Evolutionary conservation across 768 basidiomycete genomes (phyloP), one percentile per base, ranked within the genome.

Genomic region (Ephemerocybe angulata): DNA sequence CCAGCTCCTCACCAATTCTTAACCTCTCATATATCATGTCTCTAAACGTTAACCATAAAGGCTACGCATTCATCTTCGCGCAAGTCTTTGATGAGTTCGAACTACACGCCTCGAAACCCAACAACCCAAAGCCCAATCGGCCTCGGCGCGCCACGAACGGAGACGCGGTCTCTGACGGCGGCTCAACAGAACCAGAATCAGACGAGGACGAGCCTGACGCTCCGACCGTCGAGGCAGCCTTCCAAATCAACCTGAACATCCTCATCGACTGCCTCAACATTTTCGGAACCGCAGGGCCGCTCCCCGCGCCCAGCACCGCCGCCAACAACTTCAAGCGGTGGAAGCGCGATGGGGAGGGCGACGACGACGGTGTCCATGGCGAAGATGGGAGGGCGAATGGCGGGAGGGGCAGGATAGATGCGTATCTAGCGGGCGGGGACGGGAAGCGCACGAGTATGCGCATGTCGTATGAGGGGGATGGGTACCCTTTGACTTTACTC

Each of bases 241-340:
- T 98, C 63, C 92, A 95, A 67, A 80, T 99, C 53, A 88, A 88
- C 2, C 81, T 99, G 35, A 81, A 84, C 65, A 87, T 86, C 3
- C 72, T 98, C 49, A 81, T 97, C 57, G 93, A 97, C 59, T 94
- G 91, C 63, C 76, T 99, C 29, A 95, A 96, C 63, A 87, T 98
- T 53, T 98, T 95, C 63, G 95, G 96, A 27, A 90, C 93, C 11
- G 90, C 88, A 1, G 77, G 81, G 12, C 68, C 75, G 35, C 64
- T 70, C 29, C 63, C 67, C 31, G 63, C 72, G 13, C 65, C 71
- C 13, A 65, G 65, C n/a, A 62, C 51, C 24, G 49, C 54, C 46
- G 54, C 52, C 33, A 63, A 59, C 8, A 78, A 76, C 58, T 74
- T 71, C 59, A 82, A 75, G 63, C 76, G 72, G 53, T 83, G 80